These are phyloP conservation scores for Alternaria brassicicola DNA, from an alignment of 2,329 filamentous ascomycete genomes.

Conservation along the genomic window DNA sequence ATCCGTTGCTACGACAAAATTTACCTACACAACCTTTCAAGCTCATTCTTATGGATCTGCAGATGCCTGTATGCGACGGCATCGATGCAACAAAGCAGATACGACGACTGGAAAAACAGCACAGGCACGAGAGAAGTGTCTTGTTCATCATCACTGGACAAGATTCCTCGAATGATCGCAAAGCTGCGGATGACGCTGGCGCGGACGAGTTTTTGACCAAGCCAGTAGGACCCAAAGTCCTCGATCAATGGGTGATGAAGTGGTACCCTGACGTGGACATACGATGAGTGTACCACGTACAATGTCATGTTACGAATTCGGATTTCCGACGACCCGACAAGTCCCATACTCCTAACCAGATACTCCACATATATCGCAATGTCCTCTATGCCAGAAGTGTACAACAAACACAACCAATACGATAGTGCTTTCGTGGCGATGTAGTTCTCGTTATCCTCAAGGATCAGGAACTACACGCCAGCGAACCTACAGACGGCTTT, in stretches of 20 bases:
- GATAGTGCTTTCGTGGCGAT: not conserved
- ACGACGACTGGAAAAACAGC: constrained; percentile 37
- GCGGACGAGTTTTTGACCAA: constrained; percentile 43
- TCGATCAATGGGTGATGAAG: constrained; percentile 31
- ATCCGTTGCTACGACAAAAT: constrained; percentile 12
- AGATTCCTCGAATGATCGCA: constrained; percentile 35
- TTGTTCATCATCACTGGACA: constrained; percentile 47
- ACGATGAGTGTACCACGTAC: not conserved
- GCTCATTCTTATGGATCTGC: constrained; percentile 51
- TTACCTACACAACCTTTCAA: constrained; percentile 29
- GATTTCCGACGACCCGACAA: not conserved
- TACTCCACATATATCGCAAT: not conserved
- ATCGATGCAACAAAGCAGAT: constrained; percentile 46
- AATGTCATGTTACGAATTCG: too few species aligned
- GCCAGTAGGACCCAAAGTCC: constrained; percentile 38
- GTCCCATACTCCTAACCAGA: not conserved
- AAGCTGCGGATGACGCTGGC: constrained; percentile 34
- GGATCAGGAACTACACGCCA: not conserved
- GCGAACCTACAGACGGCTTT: not conserved
- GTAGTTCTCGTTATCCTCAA: not conserved
- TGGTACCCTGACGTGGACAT: constrained; percentile 26
- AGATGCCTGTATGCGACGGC: constrained; percentile 51
- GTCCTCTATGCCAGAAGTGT: not conserved
- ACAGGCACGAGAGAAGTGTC: constrained; percentile 29
- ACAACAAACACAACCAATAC: not conserved